These are phyloP conservation scores for Capronia epimyces DNA, from an alignment of 2,329 filamentous ascomycete species.

Conservation along the genomic window DNA sequence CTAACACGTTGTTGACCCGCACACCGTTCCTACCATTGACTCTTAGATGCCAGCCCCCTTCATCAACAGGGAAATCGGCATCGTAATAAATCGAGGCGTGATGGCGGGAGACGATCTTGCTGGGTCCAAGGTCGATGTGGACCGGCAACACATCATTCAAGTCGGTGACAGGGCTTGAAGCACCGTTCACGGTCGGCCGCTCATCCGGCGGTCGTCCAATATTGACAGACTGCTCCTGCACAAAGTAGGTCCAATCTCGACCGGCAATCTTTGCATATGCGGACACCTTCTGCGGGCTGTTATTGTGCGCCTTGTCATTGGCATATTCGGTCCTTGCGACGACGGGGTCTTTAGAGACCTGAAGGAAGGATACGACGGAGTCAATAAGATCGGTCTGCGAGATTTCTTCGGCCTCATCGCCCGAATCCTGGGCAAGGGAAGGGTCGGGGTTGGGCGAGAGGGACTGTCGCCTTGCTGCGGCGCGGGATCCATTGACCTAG, in stretches of 20 bases:
- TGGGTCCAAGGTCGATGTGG: slow-evolving; percentile 83
- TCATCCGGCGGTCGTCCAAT: slow-evolving; percentile 48
- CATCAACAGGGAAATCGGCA: slow-evolving; percentile 49
- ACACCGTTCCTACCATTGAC: slow-evolving; percentile 91
- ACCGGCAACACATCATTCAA: slow-evolving; percentile 45
- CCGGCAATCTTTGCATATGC: slow-evolving; percentile 50
- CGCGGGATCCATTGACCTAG: slow-evolving; percentile 21
- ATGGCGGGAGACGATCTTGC: slow-evolving; percentile 71
- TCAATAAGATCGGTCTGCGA: slow-evolving; percentile 44
- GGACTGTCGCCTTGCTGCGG: slow-evolving; percentile 14
- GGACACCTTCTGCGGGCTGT: slow-evolving; percentile 40
- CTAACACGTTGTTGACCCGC: slow-evolving; percentile 66
- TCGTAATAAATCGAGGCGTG: slow-evolving; percentile 73
- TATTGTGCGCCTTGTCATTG: slow-evolving; percentile 40
- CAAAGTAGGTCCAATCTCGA: slow-evolving; percentile 49
- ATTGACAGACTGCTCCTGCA: slow-evolving; percentile 45
- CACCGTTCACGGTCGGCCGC: slow-evolving; percentile 29
- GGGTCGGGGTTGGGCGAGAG: slow-evolving; percentile 36
- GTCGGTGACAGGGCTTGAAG: slow-evolving; percentile 45
- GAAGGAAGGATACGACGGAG: slow-evolving; percentile 45
- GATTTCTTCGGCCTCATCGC: slow-evolving; percentile 39
- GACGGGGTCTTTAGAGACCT: slow-evolving; percentile 40
- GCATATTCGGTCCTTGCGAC: slow-evolving; percentile 43
- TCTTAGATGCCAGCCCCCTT: slow-evolving; percentile 68
- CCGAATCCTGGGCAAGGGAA: slow-evolving; percentile 40